Conservation (phyloP, 176 grass and related monocot genomes). For the Musa schizocarpa region DNA sequence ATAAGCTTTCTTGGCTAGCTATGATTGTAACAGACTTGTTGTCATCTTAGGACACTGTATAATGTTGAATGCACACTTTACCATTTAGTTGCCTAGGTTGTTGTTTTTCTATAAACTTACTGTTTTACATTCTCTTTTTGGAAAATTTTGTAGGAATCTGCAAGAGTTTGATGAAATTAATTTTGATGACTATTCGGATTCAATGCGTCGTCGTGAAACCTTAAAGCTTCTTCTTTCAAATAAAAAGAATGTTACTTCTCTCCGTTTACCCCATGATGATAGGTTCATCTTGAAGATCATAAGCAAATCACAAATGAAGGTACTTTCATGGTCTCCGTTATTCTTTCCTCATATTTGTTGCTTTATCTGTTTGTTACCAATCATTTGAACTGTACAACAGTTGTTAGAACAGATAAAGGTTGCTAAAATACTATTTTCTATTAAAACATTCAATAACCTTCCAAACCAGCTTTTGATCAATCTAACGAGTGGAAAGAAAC, state of each 20-base stretch:
- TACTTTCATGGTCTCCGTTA: background rate
- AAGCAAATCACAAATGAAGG: conserved; percentile 9
- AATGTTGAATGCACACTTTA: no score
- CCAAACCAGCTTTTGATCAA: no score
- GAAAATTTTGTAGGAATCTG: conserved; percentile 1
- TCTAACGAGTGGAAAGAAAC: no score
- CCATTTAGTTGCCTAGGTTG: no score
- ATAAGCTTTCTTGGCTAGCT: no score
- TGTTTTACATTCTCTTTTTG: background rate
- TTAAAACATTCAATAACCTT: no score
- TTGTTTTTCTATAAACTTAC: background rate
- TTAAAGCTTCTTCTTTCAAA: background rate
- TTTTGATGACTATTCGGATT: conserved; percentile 3
- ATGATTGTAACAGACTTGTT: no score
- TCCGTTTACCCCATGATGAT: background rate
- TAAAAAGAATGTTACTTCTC: background rate
- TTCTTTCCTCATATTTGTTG: background rate
- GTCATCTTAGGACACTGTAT: no score
- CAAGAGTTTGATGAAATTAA: conserved; percentile 1
- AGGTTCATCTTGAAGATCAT: conserved; percentile 10
- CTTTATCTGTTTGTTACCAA: background rate
- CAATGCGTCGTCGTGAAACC: background rate
- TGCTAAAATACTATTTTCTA: no score
- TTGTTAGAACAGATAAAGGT: no score
- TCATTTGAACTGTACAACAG: background rate